Evolutionary conservation across 2,329 filamentous ascomycete genomes (phyloP).

Genomic region (Bisporella sp.): DNA sequence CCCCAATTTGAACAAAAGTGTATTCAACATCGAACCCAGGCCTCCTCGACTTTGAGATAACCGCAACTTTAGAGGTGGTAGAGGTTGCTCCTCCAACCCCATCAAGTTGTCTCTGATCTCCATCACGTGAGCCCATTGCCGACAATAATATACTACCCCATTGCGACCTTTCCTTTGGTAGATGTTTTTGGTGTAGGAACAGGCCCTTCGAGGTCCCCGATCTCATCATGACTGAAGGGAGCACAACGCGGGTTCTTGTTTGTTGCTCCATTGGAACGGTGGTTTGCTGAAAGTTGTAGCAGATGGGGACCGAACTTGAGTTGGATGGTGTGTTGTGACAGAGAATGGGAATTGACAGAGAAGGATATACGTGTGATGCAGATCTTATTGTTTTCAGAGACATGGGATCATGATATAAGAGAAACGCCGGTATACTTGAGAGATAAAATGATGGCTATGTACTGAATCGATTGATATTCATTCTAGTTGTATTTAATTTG

Average conservation of each 20-base stretch:
- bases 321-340: too few relatives aligned
- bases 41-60: constrained; percentile 37
- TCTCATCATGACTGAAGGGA: constrained; percentile 43
- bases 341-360: too few relatives aligned
- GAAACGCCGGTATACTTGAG: too few relatives aligned
- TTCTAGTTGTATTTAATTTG: too few relatives aligned
- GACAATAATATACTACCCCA: constrained; percentile 47
- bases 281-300: too few relatives aligned
- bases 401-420: too few relatives aligned
- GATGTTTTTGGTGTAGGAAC: constrained; percentile 46
- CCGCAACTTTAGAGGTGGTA: constrained; percentile 54
- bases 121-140: constrained; percentile 47
- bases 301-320: too few relatives aligned
- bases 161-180: constrained; percentile 37
- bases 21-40: constrained; percentile 50
- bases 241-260: not conserved
- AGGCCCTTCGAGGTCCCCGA: constrained; percentile 57
- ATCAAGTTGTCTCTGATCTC: constrained; percentile 51
- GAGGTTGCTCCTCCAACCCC: constrained; percentile 56
- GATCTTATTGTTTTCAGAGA: too few relatives aligned
- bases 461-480: too few relatives aligned
- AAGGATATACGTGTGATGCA: too few relatives aligned
- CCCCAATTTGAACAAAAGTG: constrained; percentile 55
- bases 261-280: too few relatives aligned
- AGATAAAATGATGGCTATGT: too few relatives aligned